Base-by-base conservation (phyloP, 2,329 filamentous ascomycete species). In the Pyrenophora tritici-repentis region DNA sequence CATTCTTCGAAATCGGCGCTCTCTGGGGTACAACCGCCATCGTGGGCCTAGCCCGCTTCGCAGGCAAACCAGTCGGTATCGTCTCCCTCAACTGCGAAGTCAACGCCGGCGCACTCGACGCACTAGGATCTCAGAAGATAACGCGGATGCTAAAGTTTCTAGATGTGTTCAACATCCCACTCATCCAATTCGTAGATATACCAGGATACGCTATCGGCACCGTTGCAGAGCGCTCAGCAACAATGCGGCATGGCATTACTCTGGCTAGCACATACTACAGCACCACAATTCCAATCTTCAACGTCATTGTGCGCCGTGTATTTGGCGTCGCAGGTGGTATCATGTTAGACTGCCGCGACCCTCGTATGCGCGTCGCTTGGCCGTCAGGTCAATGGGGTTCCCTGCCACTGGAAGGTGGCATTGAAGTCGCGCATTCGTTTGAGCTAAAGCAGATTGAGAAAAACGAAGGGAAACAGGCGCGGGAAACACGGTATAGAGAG, bases 271-370 rank as follows among this genome's bases (percentile, higher is more conserved):
- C 84, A 0, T 87, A 87, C 64, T 86, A 82, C 65, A 80, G 80
- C 17, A 86, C 83, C 0, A 86, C 83, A 0, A 81, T 80, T 46
- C 83, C 85, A 0, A 78, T 88, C 3, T 87, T 87, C 72, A 83
- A 75, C 47, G 82, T 87, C n/a, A 77, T 87, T 4, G 81, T 83
- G 1, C 76, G 85, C 5, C 79, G 83, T 40, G 81, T 79, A 1
- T 87, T 84, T 59, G 85, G 85, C 3, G 84, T 87, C 1, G 85
- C 85, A 1, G 85, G 85, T 0, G 84, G 83, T 0, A 73, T 87
- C 13, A 87, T 87, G 83, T 72, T 86, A 0, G 84, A 85, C 37
- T 83, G 79, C 44, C 78, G 85, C 13, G 82, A 86, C 47, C 84
- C 85, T 0, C 74, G 81, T 24, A 81, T 82, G 75, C 78, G 83